Percentiles rank a stretch among this genome's conserved stretches.
Conservation (phyloP, 371 early-diverging fungal genomes). For the Mortierella sp. region DNA sequence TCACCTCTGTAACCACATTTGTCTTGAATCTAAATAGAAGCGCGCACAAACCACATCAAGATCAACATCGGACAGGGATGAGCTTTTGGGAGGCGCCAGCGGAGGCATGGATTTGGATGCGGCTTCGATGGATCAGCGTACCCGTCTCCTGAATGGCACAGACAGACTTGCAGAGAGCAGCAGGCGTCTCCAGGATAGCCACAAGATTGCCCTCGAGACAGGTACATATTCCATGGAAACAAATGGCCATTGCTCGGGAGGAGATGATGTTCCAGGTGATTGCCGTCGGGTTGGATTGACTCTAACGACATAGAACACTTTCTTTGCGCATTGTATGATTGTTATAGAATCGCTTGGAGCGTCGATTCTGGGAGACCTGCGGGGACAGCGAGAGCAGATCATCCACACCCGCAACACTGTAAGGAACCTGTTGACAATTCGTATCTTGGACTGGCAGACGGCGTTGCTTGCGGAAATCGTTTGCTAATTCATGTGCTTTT, state of each 20-base stretch:
- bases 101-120: constrained; percentile 69
- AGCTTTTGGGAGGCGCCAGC: constrained; percentile 70
- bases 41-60: constrained; percentile 50
- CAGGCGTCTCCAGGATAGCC: constrained; percentile 88
- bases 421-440: constrained; percentile 36
- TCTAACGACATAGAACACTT: neutral
- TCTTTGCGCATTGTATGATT: neutral
- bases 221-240: constrained; percentile 58
- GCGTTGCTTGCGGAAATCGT: neutral
- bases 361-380: constrained; percentile 83
- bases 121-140: constrained; percentile 84
- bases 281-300: neutral
- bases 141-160: constrained; percentile 85
- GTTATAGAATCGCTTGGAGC: constrained; percentile 84
- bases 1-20: neutral
- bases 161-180: constrained; percentile 86
- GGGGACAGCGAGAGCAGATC: constrained; percentile 94
- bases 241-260: neutral
- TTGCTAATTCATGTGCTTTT: neutral
- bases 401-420: constrained; percentile 87
- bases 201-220: constrained; percentile 92
- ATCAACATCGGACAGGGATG: constrained; percentile 70
- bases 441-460: neutral
- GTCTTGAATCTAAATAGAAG: constrained; percentile 18
- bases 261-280: neutral